Evolutionary conservation across 306 rosid genomes (phyloP).

Genomic region (Medicago ruthenica): DNA sequence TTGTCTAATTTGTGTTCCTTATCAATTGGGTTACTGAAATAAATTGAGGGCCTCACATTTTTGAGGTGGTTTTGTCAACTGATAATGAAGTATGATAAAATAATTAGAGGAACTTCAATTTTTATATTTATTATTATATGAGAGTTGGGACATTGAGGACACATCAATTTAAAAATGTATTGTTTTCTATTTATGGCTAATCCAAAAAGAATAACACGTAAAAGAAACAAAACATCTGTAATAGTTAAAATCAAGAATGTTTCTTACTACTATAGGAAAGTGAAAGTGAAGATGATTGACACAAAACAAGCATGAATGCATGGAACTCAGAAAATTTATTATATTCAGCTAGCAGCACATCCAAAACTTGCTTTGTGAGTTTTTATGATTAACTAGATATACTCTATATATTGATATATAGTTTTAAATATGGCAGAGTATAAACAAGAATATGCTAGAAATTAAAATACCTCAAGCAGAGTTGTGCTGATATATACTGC

Average conservation of each 20-base stretch:
- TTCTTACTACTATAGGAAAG: background rate
- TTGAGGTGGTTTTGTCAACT: conserved; percentile 40
- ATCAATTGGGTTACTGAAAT: conserved; percentile 17
- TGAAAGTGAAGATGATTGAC: conserved; percentile 9
- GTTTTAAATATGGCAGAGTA: background rate
- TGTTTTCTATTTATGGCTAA: conserved; percentile 42
- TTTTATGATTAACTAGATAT: too few species aligned
- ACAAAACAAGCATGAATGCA: background rate
- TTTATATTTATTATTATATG: background rate
- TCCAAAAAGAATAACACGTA: background rate
- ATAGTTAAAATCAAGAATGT: background rate
- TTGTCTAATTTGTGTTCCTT: background rate
- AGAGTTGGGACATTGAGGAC: conserved; percentile 33
- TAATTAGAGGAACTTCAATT: conserved; percentile 6
- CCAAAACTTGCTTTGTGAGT: too few species aligned
- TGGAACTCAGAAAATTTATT: background rate
- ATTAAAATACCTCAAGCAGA: conserved; percentile 42
- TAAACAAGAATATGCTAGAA: background rate
- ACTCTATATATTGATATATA: background rate
- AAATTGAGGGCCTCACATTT: conserved; percentile 39
- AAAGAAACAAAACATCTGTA: background rate
- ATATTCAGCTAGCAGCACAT: background rate
- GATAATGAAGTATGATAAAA: conserved; percentile 29
- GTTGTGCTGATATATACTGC: background rate
- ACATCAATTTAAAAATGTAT: conserved; percentile 27